Base-by-base conservation (phyloP, 2,329 filamentous ascomycete species). In the Stagonosporopsis chrysanthemi region DNA sequence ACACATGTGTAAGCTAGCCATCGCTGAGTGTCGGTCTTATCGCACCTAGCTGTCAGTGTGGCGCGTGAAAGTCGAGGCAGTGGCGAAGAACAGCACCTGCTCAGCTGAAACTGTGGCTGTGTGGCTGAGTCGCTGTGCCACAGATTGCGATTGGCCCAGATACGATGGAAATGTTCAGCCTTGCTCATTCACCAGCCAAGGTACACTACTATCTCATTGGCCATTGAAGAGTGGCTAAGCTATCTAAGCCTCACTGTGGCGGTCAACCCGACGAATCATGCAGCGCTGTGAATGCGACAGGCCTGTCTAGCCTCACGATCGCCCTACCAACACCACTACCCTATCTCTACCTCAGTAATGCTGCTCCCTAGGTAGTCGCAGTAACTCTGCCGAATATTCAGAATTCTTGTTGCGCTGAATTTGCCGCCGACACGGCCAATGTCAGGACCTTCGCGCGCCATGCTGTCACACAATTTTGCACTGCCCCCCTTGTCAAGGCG, bases 391-490 rank as follows among this genome's bases (percentile, higher is more conserved):
- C 9, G 28, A 36, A 11, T 17, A 8, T 12, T 17, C n/a, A 17
- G 28, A 19, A 31, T 40, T 15, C 12, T 31, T 23, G 15, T n/a
- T 19, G 19, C 22, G 4, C 9, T 14, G 17, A 42, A 15, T 2
- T 38, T 38, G 47, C 23, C 22, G 48, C 40, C 43, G 43, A 45
- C 29, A 38, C 40, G 23, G 31, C 12, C 31, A 23, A 12, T 17
- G 31, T 23, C 31, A 39, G 11, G n/a, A 23, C 4, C 26, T 36
- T 33, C 23, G 29, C 6, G 7, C 22, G 17, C 38, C 4, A 53
- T 55, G 52, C 17, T 31, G 52, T 55, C 52, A 48, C 44, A 49
- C 52, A 44, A 29, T 44, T 53, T 52, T 55, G 52, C 52, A 55
- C 52, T 55, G 52, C 52, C 52, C 52, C 51, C 50, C 24, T 42